phyloP scores from a whole-genome alignment of 1,284 basidiomycete species.

The Lentinus polychrous region DNA sequence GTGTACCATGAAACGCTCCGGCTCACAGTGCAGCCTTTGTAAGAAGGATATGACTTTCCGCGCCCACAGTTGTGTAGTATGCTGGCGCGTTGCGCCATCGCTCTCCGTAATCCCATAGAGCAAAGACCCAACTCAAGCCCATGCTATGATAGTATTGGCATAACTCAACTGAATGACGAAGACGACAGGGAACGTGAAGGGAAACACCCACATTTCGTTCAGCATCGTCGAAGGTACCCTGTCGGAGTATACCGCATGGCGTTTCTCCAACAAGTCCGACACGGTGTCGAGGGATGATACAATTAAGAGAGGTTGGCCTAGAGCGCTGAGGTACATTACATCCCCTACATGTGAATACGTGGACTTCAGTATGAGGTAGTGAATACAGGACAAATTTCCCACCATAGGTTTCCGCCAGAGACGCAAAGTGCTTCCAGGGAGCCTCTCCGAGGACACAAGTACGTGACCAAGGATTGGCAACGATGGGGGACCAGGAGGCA shows the following conservation, averaged over 20 bases:
- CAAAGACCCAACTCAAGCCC: constrained; percentile 30
- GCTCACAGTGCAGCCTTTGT: no score
- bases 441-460: constrained; percentile 2
- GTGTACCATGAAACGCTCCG: no score
- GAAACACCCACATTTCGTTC: constrained; percentile 2
- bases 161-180: background rate
- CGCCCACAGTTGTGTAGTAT: constrained; percentile 19
- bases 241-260: constrained; percentile 11
- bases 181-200: background rate
- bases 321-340: constrained; percentile 18
- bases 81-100: constrained; percentile 33
- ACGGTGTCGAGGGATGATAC: constrained; percentile 15
- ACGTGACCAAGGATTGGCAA: constrained; percentile 10
- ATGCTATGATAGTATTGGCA: constrained; percentile 31
- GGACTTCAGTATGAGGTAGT: background rate
- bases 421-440: constrained; percentile 6
- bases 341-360: constrained; percentile 13
- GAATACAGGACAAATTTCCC: background rate
- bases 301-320: constrained; percentile 19
- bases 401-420: constrained; percentile 9
- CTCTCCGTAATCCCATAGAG: constrained; percentile 31
- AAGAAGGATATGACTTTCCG: no score
- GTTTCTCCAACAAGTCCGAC: constrained; percentile 11
- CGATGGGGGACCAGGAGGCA: constrained; percentile 9
- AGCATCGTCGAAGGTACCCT: constrained; percentile 5